Percentiles rank a stretch among this genome's conserved stretches.
These are phyloP conservation scores for Dactylorhiza incarnata DNA, from an alignment of 106 monocot genomes.

Conservation along the genomic window DNA sequence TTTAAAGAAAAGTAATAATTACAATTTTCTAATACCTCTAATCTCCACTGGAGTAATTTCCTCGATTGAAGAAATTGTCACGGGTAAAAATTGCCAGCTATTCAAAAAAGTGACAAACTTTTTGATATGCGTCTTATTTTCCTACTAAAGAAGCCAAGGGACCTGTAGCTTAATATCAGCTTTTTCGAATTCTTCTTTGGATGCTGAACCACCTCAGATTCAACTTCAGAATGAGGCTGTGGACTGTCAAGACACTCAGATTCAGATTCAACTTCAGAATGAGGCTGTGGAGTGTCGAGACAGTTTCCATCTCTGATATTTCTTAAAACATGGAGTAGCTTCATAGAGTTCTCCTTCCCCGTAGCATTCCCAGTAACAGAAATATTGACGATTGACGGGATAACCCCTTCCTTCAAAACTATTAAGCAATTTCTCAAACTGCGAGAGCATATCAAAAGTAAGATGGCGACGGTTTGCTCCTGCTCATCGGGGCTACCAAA, in stretches of 20 bases:
- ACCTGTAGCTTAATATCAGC: conserved; percentile 12
- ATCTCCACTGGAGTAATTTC: not conserved
- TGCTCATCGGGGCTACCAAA: conserved; percentile 46
- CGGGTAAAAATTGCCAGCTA: not conserved
- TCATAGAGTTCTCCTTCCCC: conserved; percentile 33
- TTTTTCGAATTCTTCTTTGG: conserved; percentile 7
- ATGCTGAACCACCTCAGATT: conserved; percentile 3
- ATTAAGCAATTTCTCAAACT: conserved; percentile 36
- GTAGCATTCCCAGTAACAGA: conserved; percentile 63
- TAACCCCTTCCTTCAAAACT: conserved; percentile 79
- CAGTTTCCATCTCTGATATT: conserved; percentile 32
- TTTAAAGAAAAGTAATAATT: not conserved
- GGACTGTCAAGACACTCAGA: conserved; percentile 7
- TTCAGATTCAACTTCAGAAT: conserved; percentile 8
- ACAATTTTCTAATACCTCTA: not conserved
- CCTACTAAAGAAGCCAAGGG: conserved; percentile 39
- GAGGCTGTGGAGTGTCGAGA: conserved; percentile 16
- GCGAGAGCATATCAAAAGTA: conserved; percentile 40
- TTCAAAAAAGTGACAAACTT: conserved; percentile 17
- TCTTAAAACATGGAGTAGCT: conserved; percentile 66
- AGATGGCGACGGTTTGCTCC: conserved; percentile 42
- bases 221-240: conserved; percentile 10
- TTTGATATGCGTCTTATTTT: conserved; percentile 35
- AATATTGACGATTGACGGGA: conserved; percentile 69
- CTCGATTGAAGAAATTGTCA: not conserved